These are phyloP conservation scores for Malassezia obtusa DNA, from an alignment of 1,284 basidiomycete genomes.

Conservation along the genomic window DNA sequence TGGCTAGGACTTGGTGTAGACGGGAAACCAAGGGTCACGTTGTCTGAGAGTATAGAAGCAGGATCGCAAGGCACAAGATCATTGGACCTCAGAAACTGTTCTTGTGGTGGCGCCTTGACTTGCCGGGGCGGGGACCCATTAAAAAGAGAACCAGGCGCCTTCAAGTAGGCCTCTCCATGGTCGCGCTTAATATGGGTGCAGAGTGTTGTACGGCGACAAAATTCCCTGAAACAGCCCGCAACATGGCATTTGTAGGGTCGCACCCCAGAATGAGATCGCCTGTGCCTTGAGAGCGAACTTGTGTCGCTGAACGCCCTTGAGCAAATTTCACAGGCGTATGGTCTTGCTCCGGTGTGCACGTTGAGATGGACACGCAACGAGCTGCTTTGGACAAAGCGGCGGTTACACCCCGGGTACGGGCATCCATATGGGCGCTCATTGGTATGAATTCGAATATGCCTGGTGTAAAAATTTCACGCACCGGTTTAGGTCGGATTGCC, in stretches of 20 bases:
- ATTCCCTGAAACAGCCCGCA: slow-evolving; percentile 33
- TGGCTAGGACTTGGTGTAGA: too few species aligned
- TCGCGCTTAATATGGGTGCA: slow-evolving; percentile 46
- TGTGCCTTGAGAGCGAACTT: slow-evolving; percentile 56
- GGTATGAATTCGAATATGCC: slow-evolving; percentile 39
- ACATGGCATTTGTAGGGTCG: slow-evolving; percentile 48
- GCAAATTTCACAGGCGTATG: slow-evolving; percentile 65
- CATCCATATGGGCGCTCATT: slow-evolving; percentile 40
- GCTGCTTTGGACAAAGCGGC: slow-evolving; percentile 45
- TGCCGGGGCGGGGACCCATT: too few species aligned
- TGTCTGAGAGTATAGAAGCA: too few species aligned
- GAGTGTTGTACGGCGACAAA: slow-evolving; percentile 50
- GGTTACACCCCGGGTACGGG: slow-evolving; percentile 32
- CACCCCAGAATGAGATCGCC: slow-evolving; percentile 60
- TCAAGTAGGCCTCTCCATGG: neutral
- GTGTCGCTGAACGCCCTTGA: slow-evolving; percentile 51
- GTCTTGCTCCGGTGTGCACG: slow-evolving; percentile 69
- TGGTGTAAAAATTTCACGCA: slow-evolving; percentile 10
- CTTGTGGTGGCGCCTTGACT: too few species aligned
- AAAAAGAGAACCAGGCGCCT: too few species aligned
- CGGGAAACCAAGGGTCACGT: too few species aligned
- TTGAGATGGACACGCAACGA: slow-evolving; percentile 74
- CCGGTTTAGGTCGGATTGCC: slow-evolving; percentile 13
- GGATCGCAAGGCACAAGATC: too few species aligned
- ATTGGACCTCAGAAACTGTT: too few species aligned